These are phyloP conservation scores for Metarhizium album DNA, from an alignment of 2,329 filamentous ascomycete genomes.

Conservation along the genomic window DNA sequence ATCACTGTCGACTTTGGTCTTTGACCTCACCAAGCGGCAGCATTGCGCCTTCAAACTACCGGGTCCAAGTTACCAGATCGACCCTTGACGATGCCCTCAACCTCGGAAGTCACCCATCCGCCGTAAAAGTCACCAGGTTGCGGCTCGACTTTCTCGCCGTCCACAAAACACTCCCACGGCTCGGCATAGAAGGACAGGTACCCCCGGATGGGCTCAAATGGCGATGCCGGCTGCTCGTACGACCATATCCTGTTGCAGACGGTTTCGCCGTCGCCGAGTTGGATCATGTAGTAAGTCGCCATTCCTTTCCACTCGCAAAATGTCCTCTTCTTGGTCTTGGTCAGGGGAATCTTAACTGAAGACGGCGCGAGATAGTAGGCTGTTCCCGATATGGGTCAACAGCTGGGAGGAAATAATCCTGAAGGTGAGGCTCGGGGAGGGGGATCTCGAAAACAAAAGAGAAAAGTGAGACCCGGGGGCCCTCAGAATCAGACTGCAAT, in stretches of 20 bases:
- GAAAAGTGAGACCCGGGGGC: too few relatives aligned
- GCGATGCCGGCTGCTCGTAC: conserved; percentile 41
- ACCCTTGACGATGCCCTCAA: conserved; percentile 40
- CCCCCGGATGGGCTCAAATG: conserved; percentile 42
- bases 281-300: conserved; percentile 46
- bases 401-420: not conserved
- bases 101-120: conserved; percentile 51
- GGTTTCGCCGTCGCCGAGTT: conserved; percentile 26
- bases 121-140: conserved; percentile 55
- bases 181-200: conserved; percentile 50
- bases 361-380: conserved; percentile 50
- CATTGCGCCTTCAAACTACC: conserved; percentile 15
- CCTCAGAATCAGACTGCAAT: too few relatives aligned
- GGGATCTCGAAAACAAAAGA: not conserved
- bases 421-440: not conserved
- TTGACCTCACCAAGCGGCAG: too few relatives aligned
- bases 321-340: conserved; percentile 30
- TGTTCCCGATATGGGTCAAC: conserved; percentile 14
- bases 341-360: conserved; percentile 35
- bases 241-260: conserved; percentile 47
- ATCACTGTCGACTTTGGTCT: too few relatives aligned
- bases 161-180: conserved; percentile 52
- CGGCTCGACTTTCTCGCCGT: conserved; percentile 47
- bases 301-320: conserved; percentile 52
- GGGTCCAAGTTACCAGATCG: conserved; percentile 29